Conservation (phyloP, 2,329 filamentous ascomycete genomes). For the Malbranchea zuffiana region DNA sequence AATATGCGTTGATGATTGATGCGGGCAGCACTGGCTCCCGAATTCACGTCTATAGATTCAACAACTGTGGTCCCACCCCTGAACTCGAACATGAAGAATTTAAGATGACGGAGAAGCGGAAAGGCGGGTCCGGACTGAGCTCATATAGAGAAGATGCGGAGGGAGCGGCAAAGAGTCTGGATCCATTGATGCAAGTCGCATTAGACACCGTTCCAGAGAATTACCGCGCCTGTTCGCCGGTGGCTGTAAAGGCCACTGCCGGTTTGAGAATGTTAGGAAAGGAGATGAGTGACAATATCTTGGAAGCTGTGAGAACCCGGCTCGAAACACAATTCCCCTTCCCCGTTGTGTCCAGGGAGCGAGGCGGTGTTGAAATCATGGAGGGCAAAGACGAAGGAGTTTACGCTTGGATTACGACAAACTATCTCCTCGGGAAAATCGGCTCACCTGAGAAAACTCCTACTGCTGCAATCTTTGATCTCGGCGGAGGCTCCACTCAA, state of each 20-base stretch:
- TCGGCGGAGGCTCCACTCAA: conserved; percentile 93
- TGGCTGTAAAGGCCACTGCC: conserved; percentile 97
- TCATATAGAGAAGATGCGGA: conserved; percentile 78
- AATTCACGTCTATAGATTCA: conserved; percentile 98
- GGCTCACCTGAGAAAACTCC: conserved; percentile 80
- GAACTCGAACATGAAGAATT: conserved; percentile 90
- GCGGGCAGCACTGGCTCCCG: conserved; percentile 94
- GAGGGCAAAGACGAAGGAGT: conserved; percentile 94
- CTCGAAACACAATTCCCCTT: conserved; percentile 88
- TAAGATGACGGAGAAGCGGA: conserved; percentile 78
- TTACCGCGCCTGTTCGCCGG: conserved; percentile 79
- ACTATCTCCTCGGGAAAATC: conserved; percentile 97
- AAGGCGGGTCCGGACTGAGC: conserved; percentile 69
- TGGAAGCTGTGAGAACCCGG: conserved; percentile 70
- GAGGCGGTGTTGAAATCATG: conserved; percentile 91
- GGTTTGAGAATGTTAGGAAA: conserved; percentile 77
- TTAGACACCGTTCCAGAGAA: conserved; percentile 74
- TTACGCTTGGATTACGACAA: conserved; percentile 97
- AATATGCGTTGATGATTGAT: conserved; percentile 98
- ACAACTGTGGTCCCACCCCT: conserved; percentile 93
- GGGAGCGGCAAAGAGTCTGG: conserved; percentile 79
- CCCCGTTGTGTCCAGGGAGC: conserved; percentile 75
- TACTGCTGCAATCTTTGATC: conserved; percentile 89
- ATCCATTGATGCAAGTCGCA: conserved; percentile 76
- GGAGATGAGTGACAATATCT: conserved; percentile 70